phyloP scores from a whole-genome alignment of 2,329 filamentous ascomycete genomes.

The Stagonosporopsis cucurbitacearum region DNA sequence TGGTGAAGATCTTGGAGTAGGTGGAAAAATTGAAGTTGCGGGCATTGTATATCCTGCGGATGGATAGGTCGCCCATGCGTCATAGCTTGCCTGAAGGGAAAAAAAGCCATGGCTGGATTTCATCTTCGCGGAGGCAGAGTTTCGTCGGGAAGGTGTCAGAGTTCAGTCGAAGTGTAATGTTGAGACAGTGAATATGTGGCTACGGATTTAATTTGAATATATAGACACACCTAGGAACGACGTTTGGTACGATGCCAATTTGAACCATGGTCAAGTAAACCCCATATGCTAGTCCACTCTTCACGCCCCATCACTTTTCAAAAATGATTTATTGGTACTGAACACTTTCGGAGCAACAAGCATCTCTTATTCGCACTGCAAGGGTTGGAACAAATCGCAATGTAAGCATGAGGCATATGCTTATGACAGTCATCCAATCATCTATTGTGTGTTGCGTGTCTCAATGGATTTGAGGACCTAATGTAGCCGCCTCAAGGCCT shows the following conservation, averaged over 20 bases:
- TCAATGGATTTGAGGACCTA: conserved; percentile 17
- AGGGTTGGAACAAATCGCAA: not conserved
- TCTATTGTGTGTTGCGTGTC: not conserved
- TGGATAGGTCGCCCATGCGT: not conserved
- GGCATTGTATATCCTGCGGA: not conserved
- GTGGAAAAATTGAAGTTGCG: not conserved
- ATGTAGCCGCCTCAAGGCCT: conserved; percentile 60
- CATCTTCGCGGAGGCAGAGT: not conserved
- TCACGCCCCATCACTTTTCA: not conserved
- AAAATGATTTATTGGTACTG: not conserved
- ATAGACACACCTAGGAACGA: not conserved
- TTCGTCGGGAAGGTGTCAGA: not conserved
- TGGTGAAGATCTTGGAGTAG: not conserved
- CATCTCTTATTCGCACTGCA: not conserved
- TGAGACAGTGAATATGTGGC: not conserved
- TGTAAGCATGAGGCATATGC: not conserved
- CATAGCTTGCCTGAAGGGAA: too few species aligned
- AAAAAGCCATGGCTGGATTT: too few species aligned
- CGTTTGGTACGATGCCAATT: not conserved
- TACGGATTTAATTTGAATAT: not conserved
- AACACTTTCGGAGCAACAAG: not conserved
- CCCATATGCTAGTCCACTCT: not conserved
- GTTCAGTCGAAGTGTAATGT: not conserved
- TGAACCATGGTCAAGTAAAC: not conserved
- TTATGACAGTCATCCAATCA: not conserved